Percentiles rank a stretch among this genome's conserved stretches.
Conservation (phyloP, 805 yeast species). For the Starmerella powellii region DNA sequence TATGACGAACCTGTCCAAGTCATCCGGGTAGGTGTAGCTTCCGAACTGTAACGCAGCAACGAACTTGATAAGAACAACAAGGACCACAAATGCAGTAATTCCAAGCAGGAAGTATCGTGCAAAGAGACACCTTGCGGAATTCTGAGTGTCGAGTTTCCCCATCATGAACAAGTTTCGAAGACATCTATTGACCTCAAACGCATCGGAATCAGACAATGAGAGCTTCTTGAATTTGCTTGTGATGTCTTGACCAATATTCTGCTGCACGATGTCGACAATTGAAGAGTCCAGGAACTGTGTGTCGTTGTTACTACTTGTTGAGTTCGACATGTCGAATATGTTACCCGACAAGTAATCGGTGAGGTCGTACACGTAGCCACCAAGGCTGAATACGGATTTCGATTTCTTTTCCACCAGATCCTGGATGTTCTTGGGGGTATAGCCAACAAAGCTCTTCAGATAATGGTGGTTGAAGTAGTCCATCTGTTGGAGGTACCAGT, state of each 20-base stretch:
- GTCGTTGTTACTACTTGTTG: conserved; percentile 18
- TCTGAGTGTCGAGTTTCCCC: conserved; percentile 33
- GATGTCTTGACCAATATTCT: conserved; percentile 30
- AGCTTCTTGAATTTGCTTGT: conserved; percentile 24
- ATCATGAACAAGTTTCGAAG: conserved; percentile 32
- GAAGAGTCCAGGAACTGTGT: conserved; percentile 27
- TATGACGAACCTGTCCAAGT: conserved; percentile 31
- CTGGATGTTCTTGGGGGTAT: conserved; percentile 26
- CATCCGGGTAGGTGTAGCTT: conserved; percentile 29
- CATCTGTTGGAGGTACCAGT: conserved; percentile 34
- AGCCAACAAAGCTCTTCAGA: conserved; percentile 31
- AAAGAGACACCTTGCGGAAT: conserved; percentile 31
- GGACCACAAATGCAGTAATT: conserved; percentile 31
- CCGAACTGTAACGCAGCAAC: conserved; percentile 34
- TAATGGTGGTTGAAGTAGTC: conserved; percentile 28
- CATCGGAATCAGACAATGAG: conserved; percentile 20
- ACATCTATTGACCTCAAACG: conserved; percentile 28
- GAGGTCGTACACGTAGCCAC: conserved; percentile 32
- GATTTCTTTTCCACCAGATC: conserved; percentile 23
- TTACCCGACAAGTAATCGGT: conserved; percentile 31
- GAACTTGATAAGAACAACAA: conserved; percentile 31
- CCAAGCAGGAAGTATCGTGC: conserved; percentile 35
- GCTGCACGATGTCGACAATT: conserved; percentile 28
- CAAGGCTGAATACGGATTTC: conserved; percentile 26
- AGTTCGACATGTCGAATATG: conserved; percentile 21